phyloP scores from a whole-genome alignment of 768 basidiomycete species.

The Rhodotorula taiwanensis region DNA sequence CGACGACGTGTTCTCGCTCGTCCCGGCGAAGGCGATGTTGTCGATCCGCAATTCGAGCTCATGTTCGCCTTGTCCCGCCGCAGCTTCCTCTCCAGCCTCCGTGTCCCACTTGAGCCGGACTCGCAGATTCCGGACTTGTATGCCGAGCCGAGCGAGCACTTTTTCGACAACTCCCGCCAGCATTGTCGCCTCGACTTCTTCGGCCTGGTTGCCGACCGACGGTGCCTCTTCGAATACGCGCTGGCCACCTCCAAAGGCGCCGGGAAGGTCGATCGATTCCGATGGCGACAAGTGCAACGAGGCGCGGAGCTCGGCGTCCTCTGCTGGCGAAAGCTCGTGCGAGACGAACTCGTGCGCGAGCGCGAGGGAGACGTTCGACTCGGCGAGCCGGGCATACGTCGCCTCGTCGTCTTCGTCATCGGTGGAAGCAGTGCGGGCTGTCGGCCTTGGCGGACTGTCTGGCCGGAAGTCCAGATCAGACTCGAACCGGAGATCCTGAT shows the following conservation, averaged over 20 bases:
- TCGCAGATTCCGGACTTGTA: constrained; percentile 41
- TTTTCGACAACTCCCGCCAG: constrained; percentile 46
- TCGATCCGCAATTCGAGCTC: constrained; percentile 13
- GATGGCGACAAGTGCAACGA: constrained; percentile 57
- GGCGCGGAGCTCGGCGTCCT: constrained; percentile 63
- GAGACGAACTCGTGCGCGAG: constrained; percentile 81
- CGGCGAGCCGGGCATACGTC: constrained; percentile 58
- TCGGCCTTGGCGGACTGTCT: constrained; percentile 22
- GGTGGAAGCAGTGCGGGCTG: constrained; percentile 12
- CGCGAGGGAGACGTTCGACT: constrained; percentile 61
- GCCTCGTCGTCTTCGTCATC: no score
- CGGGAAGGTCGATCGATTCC: constrained; percentile 43
- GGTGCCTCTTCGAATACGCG: constrained; percentile 2
- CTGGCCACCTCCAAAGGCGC: constrained; percentile 18
- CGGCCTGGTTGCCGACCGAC: constrained; percentile 22
- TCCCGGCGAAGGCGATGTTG: constrained; percentile 9
- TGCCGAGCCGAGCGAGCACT: constrained; percentile 43
- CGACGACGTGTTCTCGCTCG: neutral
- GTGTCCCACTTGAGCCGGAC: constrained; percentile 35
- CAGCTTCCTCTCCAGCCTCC: neutral
- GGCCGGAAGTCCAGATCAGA: neutral
- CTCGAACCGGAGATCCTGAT: no score
- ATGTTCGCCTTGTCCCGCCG: neutral
- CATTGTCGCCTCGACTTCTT: constrained; percentile 42
- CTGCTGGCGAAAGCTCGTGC: constrained; percentile 61